Evolutionary conservation across 257 asterid species (phyloP).

Genomic region (Vinca minor): DNA sequence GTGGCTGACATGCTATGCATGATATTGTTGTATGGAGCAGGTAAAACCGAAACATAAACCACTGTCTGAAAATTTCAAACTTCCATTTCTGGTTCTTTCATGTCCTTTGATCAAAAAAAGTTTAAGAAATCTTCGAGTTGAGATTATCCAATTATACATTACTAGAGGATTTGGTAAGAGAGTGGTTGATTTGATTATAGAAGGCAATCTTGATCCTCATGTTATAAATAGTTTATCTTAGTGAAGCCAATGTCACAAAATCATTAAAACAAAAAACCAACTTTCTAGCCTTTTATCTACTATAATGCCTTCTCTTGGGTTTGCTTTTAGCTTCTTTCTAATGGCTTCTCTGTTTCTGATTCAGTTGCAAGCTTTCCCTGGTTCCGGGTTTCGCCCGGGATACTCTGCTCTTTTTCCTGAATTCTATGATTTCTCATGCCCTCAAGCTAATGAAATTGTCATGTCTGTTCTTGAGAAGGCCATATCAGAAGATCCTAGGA

Average conservation of each 20-base stretch:
- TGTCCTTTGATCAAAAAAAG: neutral
- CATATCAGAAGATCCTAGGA: conserved; percentile 47
- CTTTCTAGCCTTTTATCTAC: neutral
- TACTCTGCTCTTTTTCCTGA: conserved; percentile 38
- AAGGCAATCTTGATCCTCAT: conserved; percentile 3
- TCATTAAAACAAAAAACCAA: neutral
- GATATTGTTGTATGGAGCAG: conserved; percentile 47
- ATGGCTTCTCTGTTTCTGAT: conserved; percentile 24
- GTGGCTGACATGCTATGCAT: conserved; percentile 24
- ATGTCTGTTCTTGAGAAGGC: conserved; percentile 64
- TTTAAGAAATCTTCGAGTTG: conserved; percentile 16
- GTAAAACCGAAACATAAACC: conserved; percentile 54
- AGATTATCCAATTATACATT: conserved; percentile 25
- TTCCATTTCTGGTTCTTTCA: conserved; percentile 3
- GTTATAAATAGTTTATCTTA: conserved; percentile 18
- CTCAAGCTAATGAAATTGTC: conserved; percentile 64
- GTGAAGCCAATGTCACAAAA: neutral
- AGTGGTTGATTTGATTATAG: conserved; percentile 35
- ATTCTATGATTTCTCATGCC: conserved; percentile 54
- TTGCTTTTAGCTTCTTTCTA: conserved; percentile 18
- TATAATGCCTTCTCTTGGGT: conserved; percentile 37
- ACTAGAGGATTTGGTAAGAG: conserved; percentile 47
- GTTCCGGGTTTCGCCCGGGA: conserved; percentile 20
- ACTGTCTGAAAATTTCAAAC: conserved; percentile 22
- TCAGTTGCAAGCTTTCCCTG: conserved; percentile 29